phyloP scores from a whole-genome alignment of 139 green algal genomes.

The Auxenochlorella pyrenoidosa region DNA sequence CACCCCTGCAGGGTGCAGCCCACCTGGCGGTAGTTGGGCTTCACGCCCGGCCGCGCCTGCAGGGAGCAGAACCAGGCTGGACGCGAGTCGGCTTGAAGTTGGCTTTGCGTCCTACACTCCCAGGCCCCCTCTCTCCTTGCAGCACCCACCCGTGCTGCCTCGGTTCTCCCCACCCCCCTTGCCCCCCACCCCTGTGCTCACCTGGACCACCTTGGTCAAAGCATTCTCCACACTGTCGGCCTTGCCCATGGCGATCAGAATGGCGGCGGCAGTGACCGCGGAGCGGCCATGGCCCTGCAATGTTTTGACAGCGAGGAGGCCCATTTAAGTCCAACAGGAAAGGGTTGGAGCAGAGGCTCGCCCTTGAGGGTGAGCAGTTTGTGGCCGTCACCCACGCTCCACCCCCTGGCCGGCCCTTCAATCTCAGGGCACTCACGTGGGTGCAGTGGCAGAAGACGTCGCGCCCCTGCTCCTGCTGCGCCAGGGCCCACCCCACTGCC shows the following conservation, averaged over 20 bases:
- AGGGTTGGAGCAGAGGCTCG: too few species aligned
- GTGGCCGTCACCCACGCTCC: too few species aligned
- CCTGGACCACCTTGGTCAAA: background rate
- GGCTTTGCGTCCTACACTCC: too few species aligned
- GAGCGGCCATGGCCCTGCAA: conserved; percentile 11
- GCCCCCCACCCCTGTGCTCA: background rate
- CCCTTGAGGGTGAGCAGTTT: too few species aligned
- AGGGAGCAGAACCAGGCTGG: too few species aligned
- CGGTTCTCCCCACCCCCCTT: too few species aligned
- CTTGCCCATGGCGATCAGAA: conserved; percentile 4
- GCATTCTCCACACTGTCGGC: background rate
- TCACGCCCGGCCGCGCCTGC: conserved; percentile 8
- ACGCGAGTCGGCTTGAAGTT: too few species aligned
- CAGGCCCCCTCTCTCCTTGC: too few species aligned
- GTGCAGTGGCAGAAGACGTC: conserved; percentile 29
- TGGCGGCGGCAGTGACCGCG: conserved; percentile 1
- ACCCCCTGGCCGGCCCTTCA: too few species aligned
- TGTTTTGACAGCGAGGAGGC: background rate
- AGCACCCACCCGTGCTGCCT: too few species aligned
- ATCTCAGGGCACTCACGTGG: background rate
- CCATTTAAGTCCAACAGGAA: too few species aligned
- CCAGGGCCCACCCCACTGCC: conserved; percentile 22
- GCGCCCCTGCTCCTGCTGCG: background rate
- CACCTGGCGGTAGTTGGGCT: conserved; percentile 26
- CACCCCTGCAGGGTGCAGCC: background rate